These are phyloP conservation scores for Anastatica hierochuntica DNA, from an alignment of 345 rosid species.

Conservation along the genomic window DNA sequence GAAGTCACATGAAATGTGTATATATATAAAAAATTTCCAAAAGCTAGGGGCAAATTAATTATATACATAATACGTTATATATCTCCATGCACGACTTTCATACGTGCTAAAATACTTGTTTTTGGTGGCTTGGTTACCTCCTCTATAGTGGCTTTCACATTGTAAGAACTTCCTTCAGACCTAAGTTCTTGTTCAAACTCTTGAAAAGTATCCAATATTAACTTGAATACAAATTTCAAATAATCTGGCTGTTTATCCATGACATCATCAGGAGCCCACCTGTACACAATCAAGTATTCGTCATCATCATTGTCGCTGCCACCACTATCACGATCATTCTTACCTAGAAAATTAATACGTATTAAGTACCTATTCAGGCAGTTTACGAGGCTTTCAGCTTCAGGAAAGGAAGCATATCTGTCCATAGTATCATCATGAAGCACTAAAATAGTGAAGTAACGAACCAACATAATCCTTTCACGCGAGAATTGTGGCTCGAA, in stretches of 20 bases:
- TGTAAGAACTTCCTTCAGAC: neutral
- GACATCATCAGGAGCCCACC: neutral
- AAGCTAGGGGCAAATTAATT: no score
- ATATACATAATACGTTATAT: no score
- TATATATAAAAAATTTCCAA: no score
- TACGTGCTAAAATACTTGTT: no score
- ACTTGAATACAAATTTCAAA: neutral
- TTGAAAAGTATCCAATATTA: neutral
- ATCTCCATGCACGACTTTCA: no score
- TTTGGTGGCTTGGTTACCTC: no score
- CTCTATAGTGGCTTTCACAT: neutral
- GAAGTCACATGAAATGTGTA: no score
- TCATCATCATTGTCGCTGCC: neutral
- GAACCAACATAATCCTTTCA: neutral
- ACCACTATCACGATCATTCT: neutral
- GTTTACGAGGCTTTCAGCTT: neutral
- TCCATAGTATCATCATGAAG: neutral
- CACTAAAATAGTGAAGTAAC: neutral
- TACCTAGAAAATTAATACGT: no score
- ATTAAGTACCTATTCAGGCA: neutral
- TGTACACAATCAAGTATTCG: neutral
- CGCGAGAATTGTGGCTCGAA: neutral
- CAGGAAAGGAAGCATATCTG: slow-evolving; percentile 6
- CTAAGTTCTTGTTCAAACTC: neutral
- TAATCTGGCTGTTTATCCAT: neutral